Conservation (phyloP, 306 rosid genomes). For the Erythrophleum fordii region DNA sequence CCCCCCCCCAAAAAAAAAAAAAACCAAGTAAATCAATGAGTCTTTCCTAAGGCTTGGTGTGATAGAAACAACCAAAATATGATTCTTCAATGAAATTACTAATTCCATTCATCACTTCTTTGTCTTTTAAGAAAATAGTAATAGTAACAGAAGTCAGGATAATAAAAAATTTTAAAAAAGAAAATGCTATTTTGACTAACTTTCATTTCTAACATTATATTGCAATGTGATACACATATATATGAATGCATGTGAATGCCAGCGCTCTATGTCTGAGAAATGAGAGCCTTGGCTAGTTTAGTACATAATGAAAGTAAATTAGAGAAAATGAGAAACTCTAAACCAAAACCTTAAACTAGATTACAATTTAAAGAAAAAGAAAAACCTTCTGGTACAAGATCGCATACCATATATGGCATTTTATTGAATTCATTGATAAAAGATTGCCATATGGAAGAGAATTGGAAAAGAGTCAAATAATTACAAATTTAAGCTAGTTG, state of each 20-base stretch:
- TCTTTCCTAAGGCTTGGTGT: constrained; percentile 14
- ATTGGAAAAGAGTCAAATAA: background rate
- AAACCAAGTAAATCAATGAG: constrained; percentile 25
- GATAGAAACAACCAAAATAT: constrained; percentile 21
- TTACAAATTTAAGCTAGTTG: background rate
- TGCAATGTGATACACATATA: background rate
- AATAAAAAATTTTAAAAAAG: background rate
- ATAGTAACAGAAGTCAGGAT: background rate
- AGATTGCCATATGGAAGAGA: constrained; percentile 8
- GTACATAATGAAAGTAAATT: background rate
- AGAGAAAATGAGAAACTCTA: constrained; percentile 8
- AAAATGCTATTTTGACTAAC: constrained; percentile 1
- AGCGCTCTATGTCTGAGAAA: background rate
- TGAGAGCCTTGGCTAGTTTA: background rate
- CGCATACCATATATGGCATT: background rate
- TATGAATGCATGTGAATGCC: background rate
- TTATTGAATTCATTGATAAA: constrained; percentile 9
- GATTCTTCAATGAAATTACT: constrained; percentile 7
- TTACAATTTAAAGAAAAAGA: constrained; percentile 1
- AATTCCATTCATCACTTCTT: background rate
- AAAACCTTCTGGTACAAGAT: constrained; percentile 6
- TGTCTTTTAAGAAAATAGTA: background rate
- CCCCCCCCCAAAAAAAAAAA: no score
- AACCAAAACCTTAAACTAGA: background rate
- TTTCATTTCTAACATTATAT: background rate